Base-by-base conservation (phyloP, 129 eudicot species). In the Cynara cardunculus region DNA sequence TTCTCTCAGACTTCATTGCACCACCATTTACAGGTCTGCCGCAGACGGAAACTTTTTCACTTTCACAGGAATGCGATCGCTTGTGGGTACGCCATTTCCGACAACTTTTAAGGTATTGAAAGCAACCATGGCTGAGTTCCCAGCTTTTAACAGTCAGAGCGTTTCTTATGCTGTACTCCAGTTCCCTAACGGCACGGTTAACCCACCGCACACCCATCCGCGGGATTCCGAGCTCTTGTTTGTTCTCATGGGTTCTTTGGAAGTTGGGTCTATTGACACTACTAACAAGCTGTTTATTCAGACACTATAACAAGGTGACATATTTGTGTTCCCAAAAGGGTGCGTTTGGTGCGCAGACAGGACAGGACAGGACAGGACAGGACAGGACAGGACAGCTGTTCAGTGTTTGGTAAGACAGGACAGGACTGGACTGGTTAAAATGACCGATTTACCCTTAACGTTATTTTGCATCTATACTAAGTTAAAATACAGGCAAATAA, bases 141-240 rank as follows among this genome's bases (percentile, higher is more conserved):
- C 77, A 0, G 81, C 85, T 64, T 59, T 82, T 27, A 11, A 82
- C 0, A 76, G 80, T 11, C 76, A 68, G 22, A 82, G 76, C 7
- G 72, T 82, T 75, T 75, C 81, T 1, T 75, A 75, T 3, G 81
- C 77, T 14, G 81, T 75, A 22, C 81, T 82, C 11, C 66, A 75
- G 72, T 82, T 82, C 81, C 81, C 85, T 53, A 71, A 76, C 7
- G 71, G 85, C 21, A 67, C 66, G 4, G 72, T 82, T 39, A 76
- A 76, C 81, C 85, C 85, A 2, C 85, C 85, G 1, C 85, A 69
- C 81, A 82, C 77, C 16, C 81, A 82, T 25, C 81, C 85, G 1
- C 78, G 81, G 26, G 81, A 81, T 25, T 76, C 85, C 8, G 85
- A 82, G 49, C 66, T 82, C 64, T 31, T 82, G 37, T 82, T 82